These are phyloP conservation scores for Gaertneriomyces semiglobifer DNA, from an alignment of 192 early-diverging fungal species.

Conservation along the genomic window DNA sequence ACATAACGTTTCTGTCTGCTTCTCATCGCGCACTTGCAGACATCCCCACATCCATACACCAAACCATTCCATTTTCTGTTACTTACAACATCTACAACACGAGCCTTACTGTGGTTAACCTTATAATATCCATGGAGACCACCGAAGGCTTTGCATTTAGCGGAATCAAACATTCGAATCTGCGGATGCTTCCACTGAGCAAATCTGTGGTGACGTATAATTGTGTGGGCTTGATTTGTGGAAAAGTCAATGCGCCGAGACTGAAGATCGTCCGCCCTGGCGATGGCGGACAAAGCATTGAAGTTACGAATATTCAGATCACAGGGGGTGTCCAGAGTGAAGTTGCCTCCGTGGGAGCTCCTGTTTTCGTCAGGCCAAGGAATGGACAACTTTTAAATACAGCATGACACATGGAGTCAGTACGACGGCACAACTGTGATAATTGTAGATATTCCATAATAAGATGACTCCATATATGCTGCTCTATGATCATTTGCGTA, in stretches of 20 bases:
- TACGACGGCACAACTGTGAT: no score
- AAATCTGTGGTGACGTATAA: conserved; percentile 50
- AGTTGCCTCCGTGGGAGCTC: neutral
- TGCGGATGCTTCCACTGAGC: conserved; percentile 58
- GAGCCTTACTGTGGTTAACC: conserved; percentile 48
- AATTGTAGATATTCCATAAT: no score
- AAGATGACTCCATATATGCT: no score
- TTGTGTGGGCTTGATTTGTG: conserved; percentile 60
- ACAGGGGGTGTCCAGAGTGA: conserved; percentile 19
- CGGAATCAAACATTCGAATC: conserved; percentile 60
- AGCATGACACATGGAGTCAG: no score
- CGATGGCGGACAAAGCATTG: neutral
- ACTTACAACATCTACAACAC: conserved; percentile 63
- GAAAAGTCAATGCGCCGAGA: conserved; percentile 54
- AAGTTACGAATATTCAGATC: conserved; percentile 6
- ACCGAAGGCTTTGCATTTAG: conserved; percentile 73
- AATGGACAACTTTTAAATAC: neutral
- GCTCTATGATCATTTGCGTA: no score
- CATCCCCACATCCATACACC: conserved; percentile 49
- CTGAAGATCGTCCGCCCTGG: conserved; percentile 15
- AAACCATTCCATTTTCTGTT: conserved; percentile 60
- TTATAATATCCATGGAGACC: conserved; percentile 57
- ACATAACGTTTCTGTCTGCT: neutral
- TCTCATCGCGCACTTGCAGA: conserved; percentile 34
- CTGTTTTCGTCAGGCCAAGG: conserved; percentile 7